These are phyloP conservation scores for Pueraria montana DNA, from an alignment of 306 rosid species.

Conservation along the genomic window DNA sequence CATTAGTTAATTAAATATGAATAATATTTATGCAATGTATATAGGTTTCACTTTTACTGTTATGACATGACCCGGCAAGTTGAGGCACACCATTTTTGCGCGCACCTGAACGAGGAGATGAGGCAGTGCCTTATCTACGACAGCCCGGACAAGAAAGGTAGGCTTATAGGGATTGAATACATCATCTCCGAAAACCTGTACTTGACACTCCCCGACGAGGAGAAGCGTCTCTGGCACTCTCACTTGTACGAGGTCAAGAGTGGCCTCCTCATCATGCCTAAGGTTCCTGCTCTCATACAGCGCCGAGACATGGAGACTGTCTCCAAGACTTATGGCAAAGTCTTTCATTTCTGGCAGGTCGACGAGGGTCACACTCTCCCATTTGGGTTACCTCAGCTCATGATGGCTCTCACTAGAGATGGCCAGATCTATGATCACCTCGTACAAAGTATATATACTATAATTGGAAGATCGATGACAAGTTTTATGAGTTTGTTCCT, in stretches of 20 bases:
- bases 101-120: slow-evolving; percentile 81
- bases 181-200: slow-evolving; percentile 66
- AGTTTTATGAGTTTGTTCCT: background rate
- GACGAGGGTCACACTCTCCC: slow-evolving; percentile 73
- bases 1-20: too few species aligned
- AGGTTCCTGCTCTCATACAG: slow-evolving; percentile 58
- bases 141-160: slow-evolving; percentile 45
- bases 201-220: slow-evolving; percentile 76
- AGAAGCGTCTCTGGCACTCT: slow-evolving; percentile 86
- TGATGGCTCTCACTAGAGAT: slow-evolving; percentile 85
- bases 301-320: slow-evolving; percentile 69
- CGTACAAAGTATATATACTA: slow-evolving; percentile 47
- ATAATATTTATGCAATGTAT: background rate
- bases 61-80: slow-evolving; percentile 87
- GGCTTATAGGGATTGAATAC: slow-evolving; percentile 79
- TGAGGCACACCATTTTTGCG: slow-evolving; percentile 92
- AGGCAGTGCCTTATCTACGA: slow-evolving; percentile 86
- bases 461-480: too few species aligned
- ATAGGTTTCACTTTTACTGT: slow-evolving; percentile 76
- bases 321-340: slow-evolving; percentile 84
- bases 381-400: slow-evolving; percentile 75
- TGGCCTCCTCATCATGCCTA: slow-evolving; percentile 69
- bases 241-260: slow-evolving; percentile 90
- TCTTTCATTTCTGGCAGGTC: slow-evolving; percentile 85
- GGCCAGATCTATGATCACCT: slow-evolving; percentile 68